A percentile compares a stretch with the other conserved stretches of the same genome.
Conservation (phyloP, 139 green algal genomes). For the Coelastrella sp. region DNA sequence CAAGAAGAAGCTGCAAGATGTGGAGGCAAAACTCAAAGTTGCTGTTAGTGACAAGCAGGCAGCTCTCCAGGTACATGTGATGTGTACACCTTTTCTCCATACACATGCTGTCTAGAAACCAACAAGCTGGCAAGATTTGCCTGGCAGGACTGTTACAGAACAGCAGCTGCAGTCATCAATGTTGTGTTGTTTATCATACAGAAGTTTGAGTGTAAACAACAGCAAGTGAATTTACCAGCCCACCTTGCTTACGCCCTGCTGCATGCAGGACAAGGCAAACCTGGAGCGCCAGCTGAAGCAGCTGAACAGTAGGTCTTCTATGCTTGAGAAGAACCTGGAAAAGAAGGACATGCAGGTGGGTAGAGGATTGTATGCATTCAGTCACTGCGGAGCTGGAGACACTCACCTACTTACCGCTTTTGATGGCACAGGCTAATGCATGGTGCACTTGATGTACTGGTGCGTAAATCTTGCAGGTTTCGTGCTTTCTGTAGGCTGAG, state of each 20-base stretch:
- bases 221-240: not conserved
- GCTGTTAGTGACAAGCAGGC: conserved; percentile 75
- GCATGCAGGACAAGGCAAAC: conserved; percentile 75
- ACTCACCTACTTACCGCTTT: too few species aligned
- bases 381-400: too few species aligned
- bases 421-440: not conserved
- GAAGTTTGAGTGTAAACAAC: not conserved
- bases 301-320: conserved; percentile 63
- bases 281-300: conserved; percentile 88
- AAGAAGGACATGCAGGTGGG: conserved; percentile 63
- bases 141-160: too few species aligned
- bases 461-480: not conserved
- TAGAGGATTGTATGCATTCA: too few species aligned
- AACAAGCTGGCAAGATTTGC: too few species aligned
- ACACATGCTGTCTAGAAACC: too few species aligned
- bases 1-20: conserved; percentile 64
- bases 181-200: not conserved
- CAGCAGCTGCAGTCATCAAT: not conserved
- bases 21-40: conserved; percentile 78
- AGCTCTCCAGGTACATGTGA: conserved; percentile 49
- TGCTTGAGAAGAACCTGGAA: conserved; percentile 79
- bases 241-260: not conserved
- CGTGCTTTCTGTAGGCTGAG: conserved; percentile 57
- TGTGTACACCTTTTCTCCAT: not conserved
- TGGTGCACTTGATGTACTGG: too few species aligned